These are phyloP conservation scores for Acacia concinna DNA, from an alignment of 331 rosid genomes.

Conservation along the genomic window DNA sequence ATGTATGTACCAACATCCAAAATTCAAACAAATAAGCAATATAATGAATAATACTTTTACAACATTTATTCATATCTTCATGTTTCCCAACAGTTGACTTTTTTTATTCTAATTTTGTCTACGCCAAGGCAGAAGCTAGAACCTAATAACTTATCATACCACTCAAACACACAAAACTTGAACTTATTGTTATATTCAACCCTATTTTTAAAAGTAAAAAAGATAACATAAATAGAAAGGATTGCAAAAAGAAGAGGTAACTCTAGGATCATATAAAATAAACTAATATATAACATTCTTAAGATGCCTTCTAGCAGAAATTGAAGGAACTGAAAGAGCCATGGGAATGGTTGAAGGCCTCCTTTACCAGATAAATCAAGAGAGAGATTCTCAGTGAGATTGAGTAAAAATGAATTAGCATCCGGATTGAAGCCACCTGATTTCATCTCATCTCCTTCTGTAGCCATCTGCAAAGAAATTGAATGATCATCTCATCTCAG, in stretches of 20 bases:
- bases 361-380: background rate
- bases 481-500: background rate
- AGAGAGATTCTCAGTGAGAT: slow-evolving; percentile 46
- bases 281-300: background rate
- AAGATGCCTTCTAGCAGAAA: background rate
- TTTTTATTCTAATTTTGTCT: background rate
- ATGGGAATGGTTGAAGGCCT: slow-evolving; percentile 22
- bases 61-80: background rate
- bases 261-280: background rate
- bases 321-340: background rate
- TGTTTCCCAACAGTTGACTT: background rate
- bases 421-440: slow-evolving; percentile 35
- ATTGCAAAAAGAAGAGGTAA: background rate
- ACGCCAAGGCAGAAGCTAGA: background rate
- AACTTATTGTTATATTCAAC: background rate
- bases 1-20: background rate
- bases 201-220: background rate
- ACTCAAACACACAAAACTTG: background rate
- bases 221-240: background rate
- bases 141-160: background rate
- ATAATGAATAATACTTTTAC: background rate
- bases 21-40: background rate
- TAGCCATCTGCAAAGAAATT: slow-evolving; percentile 40
- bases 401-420: slow-evolving; percentile 34
- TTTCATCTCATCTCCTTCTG: slow-evolving; percentile 34